These are phyloP conservation scores for Magnolia sinica DNA, from an alignment of 164 flowering plant genomes.

Conservation along the genomic window DNA sequence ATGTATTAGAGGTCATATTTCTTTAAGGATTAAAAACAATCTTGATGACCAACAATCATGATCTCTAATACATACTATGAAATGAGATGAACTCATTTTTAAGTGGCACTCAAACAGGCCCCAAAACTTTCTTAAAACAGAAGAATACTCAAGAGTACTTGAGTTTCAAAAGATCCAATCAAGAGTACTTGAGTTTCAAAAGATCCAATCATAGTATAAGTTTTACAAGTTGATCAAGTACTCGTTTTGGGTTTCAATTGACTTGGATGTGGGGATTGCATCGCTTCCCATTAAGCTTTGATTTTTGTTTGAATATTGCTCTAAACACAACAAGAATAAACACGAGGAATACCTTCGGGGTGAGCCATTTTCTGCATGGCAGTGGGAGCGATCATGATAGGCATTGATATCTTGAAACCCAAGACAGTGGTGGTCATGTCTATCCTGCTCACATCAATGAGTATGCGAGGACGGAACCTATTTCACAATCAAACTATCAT, in stretches of 20 bases:
- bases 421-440: constrained; percentile 66
- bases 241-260: neutral
- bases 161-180: too few species aligned
- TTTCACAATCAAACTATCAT: constrained; percentile 8
- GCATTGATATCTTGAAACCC: constrained; percentile 91
- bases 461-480: constrained; percentile 85
- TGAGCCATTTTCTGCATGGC: constrained; percentile 97
- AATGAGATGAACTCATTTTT: too few species aligned
- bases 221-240: neutral
- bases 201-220: too few species aligned
- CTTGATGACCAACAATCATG: too few species aligned
- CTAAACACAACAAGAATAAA: constrained; percentile 7
- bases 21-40: too few species aligned
- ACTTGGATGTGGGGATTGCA: neutral
- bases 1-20: too few species aligned
- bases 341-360: constrained; percentile 61
- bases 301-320: neutral
- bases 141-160: too few species aligned
- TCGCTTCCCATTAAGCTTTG: neutral
- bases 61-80: too few species aligned
- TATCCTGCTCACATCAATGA: constrained; percentile 79
- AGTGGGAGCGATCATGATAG: constrained; percentile 90
- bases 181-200: too few species aligned
- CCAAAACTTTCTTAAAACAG: too few species aligned
- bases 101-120: too few species aligned